Base-by-base conservation (phyloP, 2,329 filamentous ascomycete genomes). In the Pyricularia grisea region DNA sequence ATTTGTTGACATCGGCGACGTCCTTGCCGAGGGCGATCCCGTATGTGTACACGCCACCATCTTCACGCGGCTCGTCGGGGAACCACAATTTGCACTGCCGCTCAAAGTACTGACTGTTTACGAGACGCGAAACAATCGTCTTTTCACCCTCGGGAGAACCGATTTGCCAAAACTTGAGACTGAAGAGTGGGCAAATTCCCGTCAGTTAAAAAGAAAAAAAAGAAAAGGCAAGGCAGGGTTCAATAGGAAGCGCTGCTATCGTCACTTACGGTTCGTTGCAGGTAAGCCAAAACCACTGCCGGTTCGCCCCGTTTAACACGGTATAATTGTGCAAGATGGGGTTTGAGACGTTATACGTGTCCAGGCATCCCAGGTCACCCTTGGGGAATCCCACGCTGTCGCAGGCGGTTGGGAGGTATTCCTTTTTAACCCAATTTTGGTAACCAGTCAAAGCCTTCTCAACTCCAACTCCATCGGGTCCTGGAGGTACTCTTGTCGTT, bases 261-360 rank as follows among this genome's bases (percentile, higher is more conserved):
- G 9, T 1, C 1, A 70, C 71, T 64, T 10, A 71, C 68, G 80
- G 79, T 70, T 81, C 78, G 75, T 87, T 87, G 78, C 85, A 87
- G 6, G 81, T 77, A 74, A 87, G 79, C 84, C 84, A 87, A 11
- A 78, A 76, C 84, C 84, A 87, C 71, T 86, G 84, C 3, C 84
- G 78, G 75, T 85, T 80, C 31, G 78, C 72, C 0, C 71, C 70
- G 73, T 86, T 87, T 72, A 70, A 70, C 0, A 76, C 73, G 2
- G 73, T 71, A 30, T 78, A 66, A 68, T 81, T 79, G 68, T 76
- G 75, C 75, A 78, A 81, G 68, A 78, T 72, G 20, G 77, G 74
- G 72, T 82, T 80, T 23, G 78, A 78, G 3, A 74, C 77, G 73
- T 87, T 84, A 77, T 82, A 72, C 67, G 80, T 71, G 75, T 80